Evolutionary conservation across 768 basidiomycete species (phyloP), one percentile per base, ranked within the genome.

Genomic region (Leccinellum rugosiceps): DNA sequence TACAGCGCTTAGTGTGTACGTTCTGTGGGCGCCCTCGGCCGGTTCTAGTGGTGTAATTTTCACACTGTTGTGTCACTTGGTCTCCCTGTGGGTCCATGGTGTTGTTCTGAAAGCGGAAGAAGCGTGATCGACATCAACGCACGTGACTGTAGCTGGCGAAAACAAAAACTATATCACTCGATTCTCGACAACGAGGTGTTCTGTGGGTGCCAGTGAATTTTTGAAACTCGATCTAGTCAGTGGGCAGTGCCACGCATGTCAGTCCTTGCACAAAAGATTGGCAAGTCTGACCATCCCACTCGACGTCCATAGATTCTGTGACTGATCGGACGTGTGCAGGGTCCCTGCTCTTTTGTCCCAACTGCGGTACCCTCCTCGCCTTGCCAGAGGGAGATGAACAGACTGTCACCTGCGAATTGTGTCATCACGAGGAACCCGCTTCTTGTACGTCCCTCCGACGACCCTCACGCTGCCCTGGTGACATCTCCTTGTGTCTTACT

Each of bases 291-390:
- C 30, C 31, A 44, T 30, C 28, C 10, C 11, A 13, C 57, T 43
- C 23, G 21, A 23, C 51, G 5, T 52, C 28, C 26, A 35, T 59
- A 25, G 28, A 19, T 53, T 21, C 7, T 6, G 19, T 25, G 15
- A 46, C 54, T 58, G 45, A 60, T 49, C 28, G 15, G 19, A 15
- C 57, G 35, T 35, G 53, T 13, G 38, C 65, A 89, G 97, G 96
- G 52, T 95, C 94, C 1, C 78, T 98, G 25, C 77, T 98, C 41
- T 98, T 99, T 75, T 99, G 97, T 75, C 92, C 93, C 2, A 79
- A 85, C 58, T 99, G 97, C 63, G 94, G 94, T 14, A 96, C 92
- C 1, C 77, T 99, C 35, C 85, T 98, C 14, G 83, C 87, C 61
- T 74, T 94, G 21, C 97, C 97, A 0, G 76, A 77, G 64, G 88